Conservation (phyloP, 495 filamentous ascomycete genomes). For the Sabuloglossum arenarium region DNA sequence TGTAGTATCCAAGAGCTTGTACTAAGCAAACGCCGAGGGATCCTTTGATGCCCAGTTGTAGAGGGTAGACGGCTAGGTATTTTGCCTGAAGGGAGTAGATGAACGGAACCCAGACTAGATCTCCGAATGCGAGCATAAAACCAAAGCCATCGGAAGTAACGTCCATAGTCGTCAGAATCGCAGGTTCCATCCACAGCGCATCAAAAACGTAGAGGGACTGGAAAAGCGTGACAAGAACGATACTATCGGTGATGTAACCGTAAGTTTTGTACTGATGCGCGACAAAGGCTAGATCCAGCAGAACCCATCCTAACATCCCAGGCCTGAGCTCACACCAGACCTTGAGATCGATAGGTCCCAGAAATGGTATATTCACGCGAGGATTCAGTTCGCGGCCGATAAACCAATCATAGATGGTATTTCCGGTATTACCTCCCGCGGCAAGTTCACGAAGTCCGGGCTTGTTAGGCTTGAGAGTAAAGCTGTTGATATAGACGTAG, state of each 20-base stretch:
- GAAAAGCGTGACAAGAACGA: constrained; percentile 56
- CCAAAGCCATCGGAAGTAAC: constrained; percentile 91
- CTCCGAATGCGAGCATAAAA: constrained; percentile 90
- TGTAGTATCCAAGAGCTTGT: constrained; percentile 51
- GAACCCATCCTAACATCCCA: constrained; percentile 74
- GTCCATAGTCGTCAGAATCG: constrained; percentile 90
- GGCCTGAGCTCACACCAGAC: constrained; percentile 77
- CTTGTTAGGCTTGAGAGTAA: constrained; percentile 53
- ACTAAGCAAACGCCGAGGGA: constrained; percentile 39
- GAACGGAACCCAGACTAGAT: constrained; percentile 87
- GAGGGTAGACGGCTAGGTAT: constrained; percentile 73
- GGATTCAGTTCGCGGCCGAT: constrained; percentile 96
- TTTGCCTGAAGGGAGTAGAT: constrained; percentile 67
- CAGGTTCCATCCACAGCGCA: constrained; percentile 70
- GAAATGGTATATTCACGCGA: constrained; percentile 52
- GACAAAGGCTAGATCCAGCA: constrained; percentile 69
- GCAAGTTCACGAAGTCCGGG: constrained; percentile 55
- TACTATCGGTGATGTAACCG: constrained; percentile 72
- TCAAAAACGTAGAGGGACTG: constrained; percentile 79
- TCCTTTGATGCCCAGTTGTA: constrained; percentile 46
- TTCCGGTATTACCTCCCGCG: constrained; percentile 62
- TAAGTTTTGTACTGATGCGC: constrained; percentile 72
- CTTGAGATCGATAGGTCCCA: constrained; percentile 81
- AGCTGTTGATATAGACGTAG: constrained; percentile 64
- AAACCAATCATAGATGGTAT: constrained; percentile 86